Conservation (phyloP, 1,284 basidiomycete genomes). For the Microbotryomycetes sp. region DNA sequence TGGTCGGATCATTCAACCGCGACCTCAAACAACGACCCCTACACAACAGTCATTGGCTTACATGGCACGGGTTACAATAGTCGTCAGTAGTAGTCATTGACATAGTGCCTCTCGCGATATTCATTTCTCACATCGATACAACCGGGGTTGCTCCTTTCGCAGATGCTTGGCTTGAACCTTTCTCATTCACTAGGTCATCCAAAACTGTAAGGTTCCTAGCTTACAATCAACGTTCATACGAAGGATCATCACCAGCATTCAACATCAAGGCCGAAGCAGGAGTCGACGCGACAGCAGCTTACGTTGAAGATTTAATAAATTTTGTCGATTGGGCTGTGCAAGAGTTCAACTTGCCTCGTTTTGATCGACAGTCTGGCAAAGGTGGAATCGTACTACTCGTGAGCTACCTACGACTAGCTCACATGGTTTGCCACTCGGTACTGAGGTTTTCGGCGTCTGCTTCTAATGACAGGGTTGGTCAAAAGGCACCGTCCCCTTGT, state of each 20-base stretch:
- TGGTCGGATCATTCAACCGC: not conserved
- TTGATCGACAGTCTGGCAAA: not conserved
- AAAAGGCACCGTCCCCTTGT: constrained; percentile 21
- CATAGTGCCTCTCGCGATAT: not conserved
- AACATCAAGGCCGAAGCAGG: not conserved
- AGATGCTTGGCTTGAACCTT: not conserved
- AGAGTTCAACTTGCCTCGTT: constrained; percentile 5
- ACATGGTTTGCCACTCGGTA: not conserved
- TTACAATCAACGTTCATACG: constrained; percentile 26
- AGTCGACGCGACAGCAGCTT: constrained; percentile 11
- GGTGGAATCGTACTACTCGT: constrained; percentile 21
- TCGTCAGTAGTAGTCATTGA: constrained; percentile 4
- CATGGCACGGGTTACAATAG: constrained; percentile 30
- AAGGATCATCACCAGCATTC: constrained; percentile 10
- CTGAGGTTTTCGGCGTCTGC: not conserved
- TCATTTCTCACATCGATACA: not conserved
- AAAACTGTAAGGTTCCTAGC: constrained; percentile 15
- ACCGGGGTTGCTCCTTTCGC: not conserved
- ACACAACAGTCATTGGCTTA: constrained; percentile 21
- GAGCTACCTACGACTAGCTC: not conserved
- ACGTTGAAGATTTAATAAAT: constrained; percentile 16
- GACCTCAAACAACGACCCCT: not conserved
- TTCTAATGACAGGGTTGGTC: constrained; percentile 19
- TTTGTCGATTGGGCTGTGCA: constrained; percentile 15
- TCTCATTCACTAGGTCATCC: not conserved